phyloP scores from a whole-genome alignment of 1,284 basidiomycete species.

The Sparassis latifolia region DNA sequence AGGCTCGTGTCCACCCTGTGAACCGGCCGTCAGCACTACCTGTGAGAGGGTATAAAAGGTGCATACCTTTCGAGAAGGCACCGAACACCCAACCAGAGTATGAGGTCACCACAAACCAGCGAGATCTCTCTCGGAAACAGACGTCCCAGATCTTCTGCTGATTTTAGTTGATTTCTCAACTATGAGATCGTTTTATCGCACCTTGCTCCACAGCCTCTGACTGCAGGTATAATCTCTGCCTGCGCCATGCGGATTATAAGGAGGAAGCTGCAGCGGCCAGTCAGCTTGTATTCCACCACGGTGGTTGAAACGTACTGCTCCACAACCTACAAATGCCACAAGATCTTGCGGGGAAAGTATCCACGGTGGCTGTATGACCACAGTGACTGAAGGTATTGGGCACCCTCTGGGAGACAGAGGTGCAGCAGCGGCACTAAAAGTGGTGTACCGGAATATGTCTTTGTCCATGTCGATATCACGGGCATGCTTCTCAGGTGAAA shows the following conservation, averaged over 20 bases:
- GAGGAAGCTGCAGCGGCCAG: no score
- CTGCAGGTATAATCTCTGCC: conserved; percentile 3
- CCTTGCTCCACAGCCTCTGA: conserved; percentile 64
- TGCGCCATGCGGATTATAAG: no score
- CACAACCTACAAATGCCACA: conserved; percentile 42
- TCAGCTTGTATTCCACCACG: no score
- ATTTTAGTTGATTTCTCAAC: not conserved
- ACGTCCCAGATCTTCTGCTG: conserved; percentile 55
- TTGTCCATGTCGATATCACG: conserved; percentile 30
- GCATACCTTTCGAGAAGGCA: conserved; percentile 59
- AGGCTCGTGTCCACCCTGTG: conserved; percentile 43
- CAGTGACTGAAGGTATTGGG: conserved; percentile 32
- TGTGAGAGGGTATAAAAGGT: no score
- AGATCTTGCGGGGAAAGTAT: conserved; percentile 50
- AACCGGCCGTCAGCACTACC: no score
- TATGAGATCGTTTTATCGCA: conserved; percentile 17
- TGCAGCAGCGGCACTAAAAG: conserved; percentile 36
- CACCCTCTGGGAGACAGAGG: not conserved
- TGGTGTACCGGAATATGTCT: conserved; percentile 37
- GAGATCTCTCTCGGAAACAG: conserved; percentile 43
- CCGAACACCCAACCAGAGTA: conserved; percentile 71
- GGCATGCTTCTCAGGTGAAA: conserved; percentile 25
- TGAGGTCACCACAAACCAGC: conserved; percentile 62
- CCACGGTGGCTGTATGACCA: conserved; percentile 66
- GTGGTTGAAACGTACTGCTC: conserved; percentile 31